Conservation (phyloP, 2,329 filamentous ascomycete species). For the Ophiostoma triangulosporum region DNA sequence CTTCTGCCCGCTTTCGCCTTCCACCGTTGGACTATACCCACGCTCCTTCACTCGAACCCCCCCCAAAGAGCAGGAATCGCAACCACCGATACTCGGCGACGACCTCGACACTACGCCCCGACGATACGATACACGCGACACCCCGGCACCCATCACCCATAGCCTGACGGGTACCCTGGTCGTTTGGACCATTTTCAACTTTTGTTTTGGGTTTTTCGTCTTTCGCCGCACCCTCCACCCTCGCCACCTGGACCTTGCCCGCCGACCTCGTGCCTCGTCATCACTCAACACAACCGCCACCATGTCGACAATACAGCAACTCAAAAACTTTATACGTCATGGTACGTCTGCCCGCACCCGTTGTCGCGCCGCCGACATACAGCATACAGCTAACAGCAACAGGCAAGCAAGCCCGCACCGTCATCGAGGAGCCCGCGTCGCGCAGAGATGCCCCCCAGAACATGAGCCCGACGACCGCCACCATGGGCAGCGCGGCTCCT, state of each 20-base stretch:
- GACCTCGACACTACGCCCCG: neutral
- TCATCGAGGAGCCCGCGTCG: slow-evolving; percentile 34
- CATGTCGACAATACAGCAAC: slow-evolving; percentile 74
- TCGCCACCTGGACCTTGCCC: neutral
- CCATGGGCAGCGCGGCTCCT: slow-evolving; percentile 27
- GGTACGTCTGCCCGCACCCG: slow-evolving; percentile 31
- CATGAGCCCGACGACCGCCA: slow-evolving; percentile 35
- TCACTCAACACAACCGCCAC: slow-evolving; percentile 11
- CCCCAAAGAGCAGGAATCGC: neutral
- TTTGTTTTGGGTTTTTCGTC: no score
- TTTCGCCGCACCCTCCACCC: no score
- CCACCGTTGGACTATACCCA: neutral
- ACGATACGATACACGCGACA: neutral
- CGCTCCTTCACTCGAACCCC: neutral
- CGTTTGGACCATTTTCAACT: neutral
- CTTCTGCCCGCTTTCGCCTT: neutral
- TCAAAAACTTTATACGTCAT: slow-evolving; percentile 97
- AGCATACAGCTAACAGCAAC: slow-evolving; percentile 11
- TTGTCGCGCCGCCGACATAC: no score
- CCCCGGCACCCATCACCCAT: neutral
- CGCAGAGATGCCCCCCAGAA: slow-evolving; percentile 36
- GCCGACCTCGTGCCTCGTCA: neutral
- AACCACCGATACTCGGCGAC: neutral
- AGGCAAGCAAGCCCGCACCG: slow-evolving; percentile 78
- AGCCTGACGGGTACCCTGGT: neutral